Evolutionary conservation across 352 stramenopile genomes (phyloP), one percentile per base, ranked within the genome.

Genomic region (Phytophthora tentaculata): DNA sequence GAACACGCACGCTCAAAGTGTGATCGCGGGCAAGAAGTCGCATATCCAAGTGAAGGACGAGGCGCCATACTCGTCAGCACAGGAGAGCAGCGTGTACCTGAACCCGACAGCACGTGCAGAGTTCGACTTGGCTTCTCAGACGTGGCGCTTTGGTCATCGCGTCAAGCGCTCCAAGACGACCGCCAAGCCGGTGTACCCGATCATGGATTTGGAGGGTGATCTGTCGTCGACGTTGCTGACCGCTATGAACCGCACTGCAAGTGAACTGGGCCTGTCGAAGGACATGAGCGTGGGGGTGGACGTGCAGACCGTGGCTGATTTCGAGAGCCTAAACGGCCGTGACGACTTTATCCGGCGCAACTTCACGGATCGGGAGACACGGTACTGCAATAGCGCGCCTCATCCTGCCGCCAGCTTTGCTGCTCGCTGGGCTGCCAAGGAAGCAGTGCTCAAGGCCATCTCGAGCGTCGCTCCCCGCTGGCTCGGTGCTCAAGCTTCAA

Each of bases 391-490:
- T 66, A 80, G 79, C 44, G 80, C 86, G 14, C 73, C 88, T n/a
- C 75, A 92, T 64, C 88, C 90, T n/a, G 88, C 88, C 3, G 77
- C 89, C 23, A 95, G 84, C 67, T 96, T 97, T 61, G 90, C 90
- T 0, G 90, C 86, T 52, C 89, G 89, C 19, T 97, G 89, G 90
- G 90, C 90, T 22, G 89, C 88, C 4, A 97, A 97, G 72, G 89
- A 97, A 59, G 90, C 90, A n/a, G 82, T 95, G 51, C 86, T 96
- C 67, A 97, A 97, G 77, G 88, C 90, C n/a, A 93, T 96, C 45
- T 96, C 86, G 32, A 96, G 81, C 55, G 76, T 84, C 0, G 59
- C 85, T 5, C 79, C 86, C 5, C 69, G 86, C 35, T 95, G 86
- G 86, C 83, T 90, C 60, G 83, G 86, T 24, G 81, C 83, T 23